Percentiles rank a stretch among this genome's conserved stretches.
Conservation (phyloP, 257 asterid genomes). For the Sherardia arvensis region DNA sequence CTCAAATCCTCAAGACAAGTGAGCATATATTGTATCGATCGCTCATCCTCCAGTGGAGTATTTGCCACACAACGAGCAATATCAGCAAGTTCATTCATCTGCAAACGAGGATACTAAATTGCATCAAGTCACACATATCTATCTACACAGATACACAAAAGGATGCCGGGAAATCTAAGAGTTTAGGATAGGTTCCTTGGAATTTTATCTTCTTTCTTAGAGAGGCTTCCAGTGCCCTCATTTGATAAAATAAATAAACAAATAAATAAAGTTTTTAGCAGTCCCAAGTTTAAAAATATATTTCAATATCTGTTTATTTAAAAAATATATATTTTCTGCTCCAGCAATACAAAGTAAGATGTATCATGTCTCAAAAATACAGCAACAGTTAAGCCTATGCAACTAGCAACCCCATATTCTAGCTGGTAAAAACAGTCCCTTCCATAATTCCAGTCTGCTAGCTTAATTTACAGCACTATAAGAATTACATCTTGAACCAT, state of each 20-base stretch:
- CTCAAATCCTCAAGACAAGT: conserved; percentile 96
- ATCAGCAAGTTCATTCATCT: conserved; percentile 98
- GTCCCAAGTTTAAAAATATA: background rate
- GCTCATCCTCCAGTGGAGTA: conserved; percentile 85
- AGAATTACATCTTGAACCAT: too few relatives aligned
- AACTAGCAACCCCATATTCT: background rate
- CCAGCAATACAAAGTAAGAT: background rate
- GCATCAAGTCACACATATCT: background rate
- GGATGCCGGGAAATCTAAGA: background rate
- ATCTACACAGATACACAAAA: background rate
- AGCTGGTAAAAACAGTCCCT: background rate
- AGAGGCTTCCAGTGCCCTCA: background rate
- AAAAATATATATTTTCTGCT: background rate
- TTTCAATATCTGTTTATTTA: background rate
- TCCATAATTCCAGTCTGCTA: background rate
- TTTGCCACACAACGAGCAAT: conserved; percentile 92
- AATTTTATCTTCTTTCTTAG: background rate
- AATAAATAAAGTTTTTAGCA: background rate
- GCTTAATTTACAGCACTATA: background rate
- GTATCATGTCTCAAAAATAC: background rate
- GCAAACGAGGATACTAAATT: conserved; percentile 15
- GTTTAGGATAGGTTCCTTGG: background rate
- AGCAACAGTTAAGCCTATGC: background rate
- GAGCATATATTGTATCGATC: conserved; percentile 66
- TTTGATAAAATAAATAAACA: background rate